These are phyloP conservation scores for Colletotrichum brevisporum DNA, from an alignment of 2,329 filamentous ascomycete species.

Conservation along the genomic window DNA sequence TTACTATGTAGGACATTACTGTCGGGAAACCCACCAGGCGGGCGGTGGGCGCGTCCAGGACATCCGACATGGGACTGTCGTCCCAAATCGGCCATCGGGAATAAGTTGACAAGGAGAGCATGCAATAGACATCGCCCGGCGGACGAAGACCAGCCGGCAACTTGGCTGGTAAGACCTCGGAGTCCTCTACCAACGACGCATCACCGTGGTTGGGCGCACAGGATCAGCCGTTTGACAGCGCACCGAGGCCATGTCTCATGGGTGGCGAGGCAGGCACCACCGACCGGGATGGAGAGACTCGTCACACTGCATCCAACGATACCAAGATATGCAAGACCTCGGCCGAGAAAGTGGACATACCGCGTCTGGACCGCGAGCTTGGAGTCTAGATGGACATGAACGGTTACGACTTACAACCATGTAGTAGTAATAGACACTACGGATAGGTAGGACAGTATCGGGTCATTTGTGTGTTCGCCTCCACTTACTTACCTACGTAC, in stretches of 20 bases:
- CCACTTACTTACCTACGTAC: neutral
- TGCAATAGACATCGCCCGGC: conserved; percentile 2
- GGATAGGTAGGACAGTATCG: too few species aligned
- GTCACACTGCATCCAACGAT: conserved; percentile 11
- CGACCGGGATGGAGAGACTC: conserved; percentile 25
- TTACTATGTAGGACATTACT: neutral
- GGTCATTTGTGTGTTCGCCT: too few species aligned
- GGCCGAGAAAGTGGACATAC: conserved; percentile 29
- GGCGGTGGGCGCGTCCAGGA: conserved; percentile 2
- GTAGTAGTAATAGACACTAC: too few species aligned
- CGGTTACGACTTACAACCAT: too few species aligned
- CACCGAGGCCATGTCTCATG: conserved; percentile 31
- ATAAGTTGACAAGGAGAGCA: neutral
- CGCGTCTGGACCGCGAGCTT: neutral
- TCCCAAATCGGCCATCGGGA: neutral
- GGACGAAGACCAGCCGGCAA: conserved; percentile 7
- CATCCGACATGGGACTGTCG: neutral
- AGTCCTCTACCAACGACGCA: conserved; percentile 7
- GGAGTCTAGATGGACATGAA: too few species aligned
- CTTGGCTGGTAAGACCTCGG: conserved; percentile 4
- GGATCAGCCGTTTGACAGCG: conserved; percentile 28
- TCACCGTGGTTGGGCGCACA: conserved; percentile 18
- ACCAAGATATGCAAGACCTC: conserved; percentile 7
- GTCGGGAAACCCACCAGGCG: neutral
- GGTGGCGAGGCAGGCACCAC: conserved; percentile 9